phyloP scores from a whole-genome alignment of 2,329 filamentous ascomycete species.

The Ceratocystis smalleyi region DNA sequence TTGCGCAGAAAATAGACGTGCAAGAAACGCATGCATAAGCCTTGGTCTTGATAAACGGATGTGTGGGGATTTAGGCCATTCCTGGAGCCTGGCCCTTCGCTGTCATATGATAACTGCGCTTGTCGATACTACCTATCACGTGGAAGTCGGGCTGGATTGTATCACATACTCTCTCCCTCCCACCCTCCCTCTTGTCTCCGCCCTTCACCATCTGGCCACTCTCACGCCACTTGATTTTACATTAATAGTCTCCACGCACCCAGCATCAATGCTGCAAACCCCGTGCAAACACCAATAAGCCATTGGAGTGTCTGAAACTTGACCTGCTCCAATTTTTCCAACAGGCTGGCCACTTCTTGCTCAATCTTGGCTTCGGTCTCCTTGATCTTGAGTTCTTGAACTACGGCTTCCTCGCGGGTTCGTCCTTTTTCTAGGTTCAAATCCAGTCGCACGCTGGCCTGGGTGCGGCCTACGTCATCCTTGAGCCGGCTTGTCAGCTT shows the following conservation, averaged over 20 bases:
- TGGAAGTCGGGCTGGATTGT: neutral
- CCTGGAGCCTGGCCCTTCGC: neutral
- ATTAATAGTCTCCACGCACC: conserved; percentile 57
- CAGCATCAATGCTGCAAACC: conserved; percentile 49
- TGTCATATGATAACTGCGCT: neutral
- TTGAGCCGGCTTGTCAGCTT: conserved; percentile 80
- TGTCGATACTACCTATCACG: neutral
- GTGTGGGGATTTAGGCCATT: neutral
- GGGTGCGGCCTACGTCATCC: conserved; percentile 87
- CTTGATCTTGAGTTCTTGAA: conserved; percentile 94
- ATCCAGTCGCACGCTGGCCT: conserved; percentile 82
- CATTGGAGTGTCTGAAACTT: conserved; percentile 98
- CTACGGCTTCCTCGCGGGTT: conserved; percentile 89
- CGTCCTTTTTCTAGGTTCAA: conserved; percentile 92
- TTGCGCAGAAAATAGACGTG: neutral
- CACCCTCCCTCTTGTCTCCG: neutral
- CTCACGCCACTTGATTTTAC: conserved; percentile 25
- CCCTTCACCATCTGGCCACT: neutral
- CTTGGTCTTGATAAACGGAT: neutral
- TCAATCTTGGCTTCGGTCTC: conserved; percentile 98
- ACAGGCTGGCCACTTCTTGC: conserved; percentile 80
- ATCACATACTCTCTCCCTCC: neutral
- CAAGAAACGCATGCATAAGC: neutral
- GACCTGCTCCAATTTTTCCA: conserved; percentile 87
- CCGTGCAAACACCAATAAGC: conserved; percentile 74